Evolutionary conservation across 2,329 filamentous ascomycete species (phyloP).

Genomic region (Pezicula carpinea): DNA sequence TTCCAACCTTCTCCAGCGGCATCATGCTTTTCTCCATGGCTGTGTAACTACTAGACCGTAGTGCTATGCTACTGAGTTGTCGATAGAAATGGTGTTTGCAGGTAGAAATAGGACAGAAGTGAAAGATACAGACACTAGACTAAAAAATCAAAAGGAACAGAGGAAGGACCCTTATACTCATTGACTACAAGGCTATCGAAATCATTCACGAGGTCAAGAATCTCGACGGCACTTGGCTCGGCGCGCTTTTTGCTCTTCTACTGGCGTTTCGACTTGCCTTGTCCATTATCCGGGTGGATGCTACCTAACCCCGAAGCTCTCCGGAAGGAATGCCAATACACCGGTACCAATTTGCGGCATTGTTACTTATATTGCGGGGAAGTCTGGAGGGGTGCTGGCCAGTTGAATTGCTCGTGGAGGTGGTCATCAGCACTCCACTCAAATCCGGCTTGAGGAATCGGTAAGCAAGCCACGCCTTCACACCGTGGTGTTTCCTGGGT

Average conservation of each 20-base stretch:
- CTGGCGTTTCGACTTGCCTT: slow-evolving; percentile 9
- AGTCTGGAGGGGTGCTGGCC: background rate
- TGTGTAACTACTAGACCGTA: background rate
- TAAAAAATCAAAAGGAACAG: background rate
- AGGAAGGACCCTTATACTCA: background rate
- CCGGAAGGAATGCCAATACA: background rate
- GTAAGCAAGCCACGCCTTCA: slow-evolving; percentile 2
- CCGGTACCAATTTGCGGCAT: background rate
- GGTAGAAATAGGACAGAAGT: slow-evolving; percentile 1
- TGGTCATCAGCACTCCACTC: background rate
- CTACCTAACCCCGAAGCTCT: background rate
- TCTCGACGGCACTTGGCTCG: slow-evolving; percentile 16
- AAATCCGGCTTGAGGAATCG: slow-evolving; percentile 8
- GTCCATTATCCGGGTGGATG: slow-evolving; percentile 3
- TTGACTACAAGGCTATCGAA: background rate
- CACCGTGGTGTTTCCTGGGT: background rate
- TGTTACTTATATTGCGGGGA: slow-evolving; percentile 10
- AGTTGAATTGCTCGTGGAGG: background rate
- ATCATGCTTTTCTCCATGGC: slow-evolving; percentile 20
- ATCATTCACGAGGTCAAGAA: slow-evolving; percentile 9
- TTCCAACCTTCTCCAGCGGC: slow-evolving; percentile 12
- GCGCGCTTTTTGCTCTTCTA: slow-evolving; percentile 3
- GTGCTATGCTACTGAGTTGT: background rate
- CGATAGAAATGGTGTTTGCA: background rate
- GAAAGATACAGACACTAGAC: background rate